A percentile compares a stretch with the other conserved stretches of the same genome.
These are phyloP conservation scores for Monosporascus sp. DNA, from an alignment of 2,329 filamentous ascomycete genomes.

Conservation along the genomic window DNA sequence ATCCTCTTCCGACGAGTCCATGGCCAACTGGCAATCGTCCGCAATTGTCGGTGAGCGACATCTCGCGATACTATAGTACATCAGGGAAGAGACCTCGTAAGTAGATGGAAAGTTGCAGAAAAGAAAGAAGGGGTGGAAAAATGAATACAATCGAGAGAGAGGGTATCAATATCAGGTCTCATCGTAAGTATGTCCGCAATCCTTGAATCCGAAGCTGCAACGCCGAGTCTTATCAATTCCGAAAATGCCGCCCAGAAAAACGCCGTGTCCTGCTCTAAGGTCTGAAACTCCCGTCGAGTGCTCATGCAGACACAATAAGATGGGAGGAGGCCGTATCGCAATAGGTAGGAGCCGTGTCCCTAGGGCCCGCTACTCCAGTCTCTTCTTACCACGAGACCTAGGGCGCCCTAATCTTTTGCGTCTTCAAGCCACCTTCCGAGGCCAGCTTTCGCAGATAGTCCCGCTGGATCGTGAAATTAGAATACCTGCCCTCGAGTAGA, in stretches of 20 bases:
- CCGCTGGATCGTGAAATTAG: conserved; percentile 65
- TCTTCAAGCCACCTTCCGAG: conserved; percentile 17
- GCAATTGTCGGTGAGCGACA: neutral
- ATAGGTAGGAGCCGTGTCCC: no score
- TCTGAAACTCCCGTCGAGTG: no score
- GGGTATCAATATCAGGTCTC: neutral
- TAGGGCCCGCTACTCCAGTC: no score
- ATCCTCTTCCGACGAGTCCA: neutral
- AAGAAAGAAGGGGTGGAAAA: neutral
- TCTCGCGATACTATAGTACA: neutral
- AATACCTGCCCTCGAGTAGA: conserved; percentile 75
- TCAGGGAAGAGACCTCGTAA: neutral
- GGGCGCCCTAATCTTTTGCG: neutral
- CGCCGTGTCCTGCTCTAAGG: no score
- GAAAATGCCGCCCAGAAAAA: no score
- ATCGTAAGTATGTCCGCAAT: neutral
- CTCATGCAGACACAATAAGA: no score
- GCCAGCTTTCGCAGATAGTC: conserved; percentile 53
- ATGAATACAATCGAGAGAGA: neutral
- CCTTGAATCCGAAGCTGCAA: neutral
- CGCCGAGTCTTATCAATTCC: no score
- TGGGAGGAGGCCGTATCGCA: no score
- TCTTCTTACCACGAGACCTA: no score
- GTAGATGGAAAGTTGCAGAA: neutral
- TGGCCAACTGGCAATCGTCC: neutral